phyloP scores from a whole-genome alignment of 2,329 filamentous ascomycete species.

The Epichloe gansuensis region DNA sequence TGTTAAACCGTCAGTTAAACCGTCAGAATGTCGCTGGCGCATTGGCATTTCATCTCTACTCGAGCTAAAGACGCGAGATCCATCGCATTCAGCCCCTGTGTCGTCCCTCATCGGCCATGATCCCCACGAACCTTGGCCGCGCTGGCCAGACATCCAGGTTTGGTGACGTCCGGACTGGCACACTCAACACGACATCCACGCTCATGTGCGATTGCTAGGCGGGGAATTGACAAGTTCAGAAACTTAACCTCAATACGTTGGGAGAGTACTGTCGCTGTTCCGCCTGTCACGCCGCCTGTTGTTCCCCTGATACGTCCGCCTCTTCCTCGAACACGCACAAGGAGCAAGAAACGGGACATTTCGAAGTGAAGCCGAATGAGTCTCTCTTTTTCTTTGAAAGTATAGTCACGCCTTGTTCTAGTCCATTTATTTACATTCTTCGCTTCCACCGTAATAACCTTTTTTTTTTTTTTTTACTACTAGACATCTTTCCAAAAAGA shows the following conservation, averaged over 20 bases:
- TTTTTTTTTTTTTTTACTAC: neutral
- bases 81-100: neutral
- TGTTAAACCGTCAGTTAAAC: neutral
- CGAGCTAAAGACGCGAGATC: neutral
- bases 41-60: neutral
- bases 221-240: neutral
- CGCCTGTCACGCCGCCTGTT: constrained; percentile 2
- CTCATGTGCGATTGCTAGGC: neutral
- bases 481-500: constrained; percentile 75
- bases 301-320: constrained; percentile 3
- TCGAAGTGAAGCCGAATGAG: constrained; percentile 63
- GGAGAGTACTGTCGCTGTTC: constrained; percentile 12
- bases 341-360: constrained; percentile 67
- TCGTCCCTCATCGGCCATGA: constrained; percentile 13
- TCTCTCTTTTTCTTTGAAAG: constrained; percentile 84
- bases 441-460: no score
- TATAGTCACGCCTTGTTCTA: constrained; percentile 27
- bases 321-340: constrained; percentile 22
- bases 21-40: neutral
- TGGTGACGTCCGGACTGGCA: neutral
- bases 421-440: no score
- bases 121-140: constrained; percentile 15
- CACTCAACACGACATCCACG: neutral
- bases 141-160: constrained; percentile 9
- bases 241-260: constrained; percentile 5